Evolutionary conservation across 257 asterid genomes (phyloP), one percentile per base, ranked within the genome.

Genomic region (Prunella vulgaris): DNA sequence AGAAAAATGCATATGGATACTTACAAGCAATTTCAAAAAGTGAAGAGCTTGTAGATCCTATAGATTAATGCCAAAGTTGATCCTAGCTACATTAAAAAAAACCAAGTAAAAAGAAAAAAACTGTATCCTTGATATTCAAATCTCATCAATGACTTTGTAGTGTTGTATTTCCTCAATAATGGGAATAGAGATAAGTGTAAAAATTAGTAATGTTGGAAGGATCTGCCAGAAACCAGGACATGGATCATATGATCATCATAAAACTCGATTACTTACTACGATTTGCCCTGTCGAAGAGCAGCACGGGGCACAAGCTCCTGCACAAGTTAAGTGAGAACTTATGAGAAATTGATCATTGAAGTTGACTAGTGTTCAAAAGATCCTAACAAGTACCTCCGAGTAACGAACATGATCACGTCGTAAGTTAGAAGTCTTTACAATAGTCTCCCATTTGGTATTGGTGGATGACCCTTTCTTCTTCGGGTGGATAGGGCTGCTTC

Each of bases 361-460:
- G 5, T 40, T 22, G 24, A 46, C 49, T 12, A 58, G 10, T 33
- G 15, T 53, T 22, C 22, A 46, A n/a, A 70, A 68, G 52, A 18
- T 5, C 17, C 63, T 58, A 28, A 10, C 56, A 37, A 32, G 70
- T 46, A 93, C 98, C 97, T 84, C 86, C 3, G 95, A 83, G 70
- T 83, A 82, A 38, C 87, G 89, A 52, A 79, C 74, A 15, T 79
- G 96, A 76, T 84, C 86, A 48, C 79, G 76, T 10, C 76, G 74
- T 35, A 64, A 28, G 70, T 87, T 80, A 58, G 93, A 79, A 57
- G 92, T 77, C 80, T 87, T 93, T 44, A 90, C 98, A 15, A 90
- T 88, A 1, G 87, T 88, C 82, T 93, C 97, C 97, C 98, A 88
- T 66, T 86, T 93, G 64, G 84, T 66, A 35, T 75, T 81, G n/a